Base-by-base conservation (phyloP, 78 protist species). In the Bodo saltans region DNA sequence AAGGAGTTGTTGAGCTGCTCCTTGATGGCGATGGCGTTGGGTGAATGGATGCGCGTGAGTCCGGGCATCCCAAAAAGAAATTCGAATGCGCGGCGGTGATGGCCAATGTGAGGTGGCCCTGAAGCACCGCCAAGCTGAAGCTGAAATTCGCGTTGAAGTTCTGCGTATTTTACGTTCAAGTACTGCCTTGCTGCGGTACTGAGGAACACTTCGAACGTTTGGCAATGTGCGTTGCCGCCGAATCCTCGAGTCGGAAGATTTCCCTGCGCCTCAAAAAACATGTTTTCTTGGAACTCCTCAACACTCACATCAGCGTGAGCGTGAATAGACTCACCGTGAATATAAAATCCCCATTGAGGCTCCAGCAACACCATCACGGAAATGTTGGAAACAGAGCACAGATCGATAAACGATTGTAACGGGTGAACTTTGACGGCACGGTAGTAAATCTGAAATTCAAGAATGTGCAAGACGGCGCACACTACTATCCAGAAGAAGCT, bases 291-390 rank as follows among this genome's bases (percentile, higher is more conserved):
- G 72, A 86, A 29, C 70, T 72, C 70, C 68, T 3, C 4, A 52
- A 86, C 42, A 68, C 37, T 74, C 28, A 73, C 75, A 38, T 86
- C 89, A 27, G 84, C 37, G 47, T 1, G 3, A 23, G 74, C 42
- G 70, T 86, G 89, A 33, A 86, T 78, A 0, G 74, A 52, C 35
- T 60, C 28, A 11, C 89, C 89, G 70, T 86, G 89, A 21, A 86
- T 33, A 60, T 86, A 86, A 76, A 41, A 86, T 8, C 89, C 85
- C 68, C 69, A 60, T 29, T 26, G 0, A 12, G 17, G 39, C 33
- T 35, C 67, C 32, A 33, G 40, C 71, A 86, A 32, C 47, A 76
- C 3, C n/a, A 79, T 39, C 29, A 39, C 0, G n/a, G 85, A 79
- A 35, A 86, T 32, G 68, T 86, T 86, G 33, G 85, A 0, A 0